Base-by-base conservation (phyloP, 306 rosid species). In the Medicago lupulina region DNA sequence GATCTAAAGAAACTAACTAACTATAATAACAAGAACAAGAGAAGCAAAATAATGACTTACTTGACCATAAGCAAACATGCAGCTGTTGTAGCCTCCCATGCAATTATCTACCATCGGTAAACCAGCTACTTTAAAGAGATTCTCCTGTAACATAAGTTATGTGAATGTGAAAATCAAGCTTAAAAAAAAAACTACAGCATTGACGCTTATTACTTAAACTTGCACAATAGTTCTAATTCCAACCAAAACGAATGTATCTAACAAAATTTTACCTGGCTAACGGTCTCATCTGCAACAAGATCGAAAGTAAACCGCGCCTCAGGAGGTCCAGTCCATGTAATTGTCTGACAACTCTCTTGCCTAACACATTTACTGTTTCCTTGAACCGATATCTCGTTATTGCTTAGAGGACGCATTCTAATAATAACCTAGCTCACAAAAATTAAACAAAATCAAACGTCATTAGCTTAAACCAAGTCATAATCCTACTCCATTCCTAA, bases 21-120 rank as follows among this genome's bases (percentile, higher is more conserved):
- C 41, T 1, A 15, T 53, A 59, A 77, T 7, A 76, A 75, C 62
- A 60, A 67, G 17, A 71, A 67, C 15, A 71, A 60, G 19, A 74
- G 69, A 23, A 71, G 70, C 23, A 70, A 66, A 76, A 46, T 50
- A 16, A 70, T 77, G 12, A 80, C 98, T 83, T 86, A 95, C 99
- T 87, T 95, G 99, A 38, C 99, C 99, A 88, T 95, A 95, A 61
- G 98, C 99, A 86, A 95, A 95, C 99, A 95, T 95, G 86, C 99
- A 95, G 81, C 98, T 92, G 80, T 95, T 95, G 86, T 95, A 92
- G 73, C 99, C 99, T 63, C 83, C 95, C 88, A 95, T 85, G 80
- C 99, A 95, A 74, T 95, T 95, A 78, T 95, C 99, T 66, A 95
- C 90, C 98, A 95, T 95, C 11, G 97, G 97, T 75, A 95, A 71